Evolutionary conservation across 352 stramenopile species (phyloP), one percentile per base, ranked within the genome.

Genomic region (Pythium angustatum): DNA sequence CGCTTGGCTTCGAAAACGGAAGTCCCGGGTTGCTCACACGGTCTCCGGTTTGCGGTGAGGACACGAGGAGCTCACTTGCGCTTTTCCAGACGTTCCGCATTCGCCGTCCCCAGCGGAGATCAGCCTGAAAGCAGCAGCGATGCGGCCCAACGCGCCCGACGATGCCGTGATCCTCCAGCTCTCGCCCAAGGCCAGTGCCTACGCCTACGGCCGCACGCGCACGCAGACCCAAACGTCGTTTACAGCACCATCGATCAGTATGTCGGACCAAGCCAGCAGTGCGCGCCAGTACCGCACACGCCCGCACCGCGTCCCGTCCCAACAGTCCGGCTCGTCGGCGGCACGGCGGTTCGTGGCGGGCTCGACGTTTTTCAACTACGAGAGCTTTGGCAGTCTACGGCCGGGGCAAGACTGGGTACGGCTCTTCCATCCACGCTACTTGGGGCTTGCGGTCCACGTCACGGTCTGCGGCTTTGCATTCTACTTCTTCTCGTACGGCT

Each of bases 311-410:
- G 34, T 41, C 11, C 45, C 34, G 14, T 65, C 58, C 3, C 45
- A 41, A 17, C 47, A 65, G 19, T 58, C 58, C n/a, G 40, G 55
- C 28, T 33, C 22, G 6, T 53, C 49, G 9, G 19, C 58, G 10
- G 36, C 51, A 9, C 58, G 40, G 12, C 58, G 58, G 26, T 51
- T 52, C 49, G 68, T 68, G 5, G 48, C 58, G 1, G 68, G 50
- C 12, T 19, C 31, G 21, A 50, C 41, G 24, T 76, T 76, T 34
- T 76, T 71, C 64, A 73, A 73, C 55, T 76, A 71, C 41, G 49
- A 70, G 7, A 26, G 44, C 5, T 73, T 73, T 44, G 69, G 69
- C n/a, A 68, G 54, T 33, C 40, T 76, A 9, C 69, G 69, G 1
- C 45, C 52, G 1, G 58, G 49, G 0, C 26, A 47, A 10, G 59